Evolutionary conservation across 2,329 filamentous ascomycete species (phyloP), one percentile per base, ranked within the genome.

Genomic region (Zymoseptoria crescenta): DNA sequence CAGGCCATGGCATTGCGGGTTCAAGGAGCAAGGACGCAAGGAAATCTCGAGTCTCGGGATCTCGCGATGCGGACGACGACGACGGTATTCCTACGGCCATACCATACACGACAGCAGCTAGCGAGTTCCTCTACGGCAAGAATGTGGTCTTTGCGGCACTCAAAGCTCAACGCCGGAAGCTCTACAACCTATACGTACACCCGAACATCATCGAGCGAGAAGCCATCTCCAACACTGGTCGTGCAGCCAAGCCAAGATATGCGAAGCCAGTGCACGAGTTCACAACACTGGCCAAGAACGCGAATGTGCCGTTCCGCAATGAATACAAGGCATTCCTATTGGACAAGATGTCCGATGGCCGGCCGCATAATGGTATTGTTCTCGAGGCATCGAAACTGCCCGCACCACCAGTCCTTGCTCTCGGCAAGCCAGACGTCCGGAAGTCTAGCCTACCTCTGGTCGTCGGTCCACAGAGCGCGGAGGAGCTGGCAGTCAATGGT

Each of bases 311-410:
- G 3, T 78, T 90, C 45, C 75, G 82, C 50, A 82, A 93, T 21
- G 83, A 83, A 49, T 77, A 78, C 20, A 61, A 59, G 53, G 64
- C 59, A 9, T 58, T 62, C 5, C 59, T 71, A 8, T 64, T 99
- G 76, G 87, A 95, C 74, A 92, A 89, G 74, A 89, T 95, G 83
- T 89, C 88, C 64, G 82, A 80, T 58, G 86, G 87, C 1, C 83
- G 94, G 49, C 91, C 93, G 35, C 93, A 99, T 75, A 96, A 97
- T 70, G 92, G 93, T 52, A 87, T 87, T 66, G 80, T 97, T 16
- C 81, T 99, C 3, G 94, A 99, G 74, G 85, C 88, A 13, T 96
- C 91, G 0, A 89, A 89, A 1, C 75, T 97, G 1, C 91, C 91
- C 0, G 84, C 87, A 19, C 69, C 68, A 20, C 71, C 73, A 21